Conservation (phyloP, 352 stramenopile genomes). For the Pythium dissimile region DNA sequence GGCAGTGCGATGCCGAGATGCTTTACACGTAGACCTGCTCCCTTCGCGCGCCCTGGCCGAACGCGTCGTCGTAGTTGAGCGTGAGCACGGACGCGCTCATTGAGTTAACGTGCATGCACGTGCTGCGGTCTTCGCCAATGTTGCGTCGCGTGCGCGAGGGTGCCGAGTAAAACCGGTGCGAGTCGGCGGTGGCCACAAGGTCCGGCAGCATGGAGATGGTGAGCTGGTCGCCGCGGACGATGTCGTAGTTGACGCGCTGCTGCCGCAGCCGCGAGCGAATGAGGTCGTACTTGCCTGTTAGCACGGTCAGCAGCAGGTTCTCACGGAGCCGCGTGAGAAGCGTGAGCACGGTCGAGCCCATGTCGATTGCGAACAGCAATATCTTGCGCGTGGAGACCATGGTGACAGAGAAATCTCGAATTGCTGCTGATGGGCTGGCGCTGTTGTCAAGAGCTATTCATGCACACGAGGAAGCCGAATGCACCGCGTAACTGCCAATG, state of each 20-base stretch:
- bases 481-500: no score
- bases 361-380: conserved; percentile 19
- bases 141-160: conserved; percentile 17
- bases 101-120: background rate
- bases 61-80: conserved; percentile 30
- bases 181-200: conserved; percentile 24
- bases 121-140: conserved; percentile 21
- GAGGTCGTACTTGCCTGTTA: conserved; percentile 40
- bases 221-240: conserved; percentile 32
- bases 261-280: conserved; percentile 36
- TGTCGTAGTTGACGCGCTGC: conserved; percentile 40
- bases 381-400: conserved; percentile 8
- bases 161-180: conserved; percentile 23
- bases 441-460: no score
- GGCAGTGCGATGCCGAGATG: conserved; percentile 29
- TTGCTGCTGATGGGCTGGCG: no score
- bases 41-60: conserved; percentile 19
- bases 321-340: conserved; percentile 51
- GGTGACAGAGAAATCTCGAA: no score
- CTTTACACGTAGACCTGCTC: conserved; percentile 24
- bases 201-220: conserved; percentile 24
- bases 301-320: conserved; percentile 42
- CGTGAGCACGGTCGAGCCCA: conserved; percentile 41
- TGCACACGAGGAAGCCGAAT: no score
- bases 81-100: conserved; percentile 23